Conservation (phyloP, 2,329 filamentous ascomycete genomes). For the Phialemonium atrogriseum region DNA sequence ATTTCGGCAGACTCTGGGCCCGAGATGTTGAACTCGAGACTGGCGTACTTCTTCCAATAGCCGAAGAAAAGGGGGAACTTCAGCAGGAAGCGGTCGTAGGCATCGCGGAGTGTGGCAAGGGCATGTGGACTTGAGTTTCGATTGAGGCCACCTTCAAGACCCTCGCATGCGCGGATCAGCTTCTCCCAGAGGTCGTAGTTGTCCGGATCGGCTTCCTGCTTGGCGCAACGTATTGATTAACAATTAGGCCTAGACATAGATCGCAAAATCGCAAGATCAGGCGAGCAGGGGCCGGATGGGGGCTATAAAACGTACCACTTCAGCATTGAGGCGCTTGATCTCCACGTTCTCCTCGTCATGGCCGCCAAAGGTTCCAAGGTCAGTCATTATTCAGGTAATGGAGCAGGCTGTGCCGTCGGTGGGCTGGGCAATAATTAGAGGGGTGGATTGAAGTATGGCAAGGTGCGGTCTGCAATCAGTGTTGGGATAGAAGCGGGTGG, state of each 20-base stretch:
- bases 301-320: constrained; percentile 55
- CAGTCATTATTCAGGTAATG: constrained; percentile 61
- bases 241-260: constrained; percentile 4
- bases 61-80: constrained; percentile 95
- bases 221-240: constrained; percentile 13
- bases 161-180: constrained; percentile 73
- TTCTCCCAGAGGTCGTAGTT: constrained; percentile 95
- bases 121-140: constrained; percentile 94
- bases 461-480: too few relatives aligned
- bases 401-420: too few relatives aligned
- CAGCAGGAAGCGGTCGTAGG: constrained; percentile 86
- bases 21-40: constrained; percentile 92
- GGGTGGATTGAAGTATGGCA: too few relatives aligned
- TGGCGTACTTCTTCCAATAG: constrained; percentile 99
- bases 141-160: constrained; percentile 85
- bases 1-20: constrained; percentile 96
- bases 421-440: too few relatives aligned
- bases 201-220: constrained; percentile 63
- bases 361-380: constrained; percentile 61
- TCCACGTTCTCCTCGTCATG: constrained; percentile 76
- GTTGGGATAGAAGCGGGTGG: too few relatives aligned
- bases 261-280: constrained; percentile 9
- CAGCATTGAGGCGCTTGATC: constrained; percentile 67
- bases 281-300: neutral
- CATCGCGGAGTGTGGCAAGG: constrained; percentile 75